phyloP scores from a whole-genome alignment of 495 filamentous ascomycete species.

The Aspergillus biplanus region DNA sequence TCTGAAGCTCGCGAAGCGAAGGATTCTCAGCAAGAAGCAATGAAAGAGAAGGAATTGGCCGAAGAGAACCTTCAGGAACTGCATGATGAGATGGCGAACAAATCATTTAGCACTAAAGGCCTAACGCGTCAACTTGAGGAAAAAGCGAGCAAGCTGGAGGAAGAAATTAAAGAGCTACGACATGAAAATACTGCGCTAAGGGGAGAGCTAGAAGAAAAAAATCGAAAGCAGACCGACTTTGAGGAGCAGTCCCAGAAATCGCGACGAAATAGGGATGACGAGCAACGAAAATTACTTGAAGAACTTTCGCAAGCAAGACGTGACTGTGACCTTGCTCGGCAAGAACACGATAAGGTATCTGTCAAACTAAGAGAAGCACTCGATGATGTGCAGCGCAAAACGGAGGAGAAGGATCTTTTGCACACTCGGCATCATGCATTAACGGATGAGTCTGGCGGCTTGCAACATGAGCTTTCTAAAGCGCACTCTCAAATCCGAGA shows the following conservation, averaged over 20 bases:
- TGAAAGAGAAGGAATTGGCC: slow-evolving; percentile 57
- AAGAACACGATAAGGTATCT: slow-evolving; percentile 46
- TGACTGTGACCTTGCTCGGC: slow-evolving; percentile 39
- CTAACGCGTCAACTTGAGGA: slow-evolving; percentile 76
- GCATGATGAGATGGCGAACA: slow-evolving; percentile 77
- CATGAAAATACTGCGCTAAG: slow-evolving; percentile 58
- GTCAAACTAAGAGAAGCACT: slow-evolving; percentile 54
- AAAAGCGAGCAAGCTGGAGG: slow-evolving; percentile 64
- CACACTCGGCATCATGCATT: slow-evolving; percentile 71
- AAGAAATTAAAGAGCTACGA: slow-evolving; percentile 62
- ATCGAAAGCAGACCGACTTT: slow-evolving; percentile 38
- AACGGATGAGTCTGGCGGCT: slow-evolving; percentile 64
- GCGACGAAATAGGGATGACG: slow-evolving; percentile 46
- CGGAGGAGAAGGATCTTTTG: slow-evolving; percentile 72
- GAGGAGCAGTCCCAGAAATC: slow-evolving; percentile 47
- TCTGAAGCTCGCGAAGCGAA: slow-evolving; percentile 60
- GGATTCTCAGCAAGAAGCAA: slow-evolving; percentile 63
- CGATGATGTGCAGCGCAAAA: slow-evolving; percentile 57
- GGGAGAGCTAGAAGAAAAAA: slow-evolving; percentile 54
- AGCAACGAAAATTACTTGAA: slow-evolving; percentile 45
- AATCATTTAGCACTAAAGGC: slow-evolving; percentile 76
- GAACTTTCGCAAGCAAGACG: slow-evolving; percentile 45
- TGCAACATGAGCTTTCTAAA: slow-evolving; percentile 66
- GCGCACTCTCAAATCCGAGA: slow-evolving; percentile 59
- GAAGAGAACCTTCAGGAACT: slow-evolving; percentile 61